Base-by-base conservation (phyloP, 176 grass and related monocot genomes). In the Bolboschoenus planiculmis region DNA sequence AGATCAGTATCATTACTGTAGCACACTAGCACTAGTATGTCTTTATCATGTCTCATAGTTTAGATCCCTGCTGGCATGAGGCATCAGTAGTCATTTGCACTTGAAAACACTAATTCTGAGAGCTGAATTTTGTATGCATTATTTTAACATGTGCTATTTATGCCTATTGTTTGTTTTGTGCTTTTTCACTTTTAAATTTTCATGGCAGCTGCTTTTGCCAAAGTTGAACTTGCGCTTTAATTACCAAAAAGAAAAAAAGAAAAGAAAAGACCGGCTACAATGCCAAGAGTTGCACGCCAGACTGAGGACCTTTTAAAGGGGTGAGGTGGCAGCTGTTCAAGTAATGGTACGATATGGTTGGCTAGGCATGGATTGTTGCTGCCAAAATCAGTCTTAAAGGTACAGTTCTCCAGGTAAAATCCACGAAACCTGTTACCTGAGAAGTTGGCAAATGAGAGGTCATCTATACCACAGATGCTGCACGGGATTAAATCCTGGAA, bases 401-500 rank as follows among this genome's bases (percentile, higher is more conserved):
- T 85, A 90, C 93, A 99, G 80, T 91, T 74, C 64, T 62, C 86
- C 60, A 90, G 88, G 76, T 78, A 82, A 51, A 86, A 81, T 51
- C 82, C 74, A 67, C 43, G 78, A 72, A 95, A 87, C 40, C 79
- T 80, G 83, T 95, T 95, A 62, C 91, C 91, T 37, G 96, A 95
- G 63, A 99, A 91, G 86, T 93, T 93, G 43, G 78, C 84, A 84
- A 91, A 88, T 56, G 89, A 80, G 66, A 99, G 92, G 27, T 93
- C 86, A 75, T 83, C 84, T 71, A 99, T 81, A 60, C 74, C 82
- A 77, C 96, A 99, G 27, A 99, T 87, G 44, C 86, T 89, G 80
- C 93, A 99, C 11, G 91, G 93, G 44, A 95, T 88, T 23, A 81
- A 78, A 89, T 90, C 93, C 86, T 83, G 57, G 79, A 99, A 90